These are phyloP conservation scores for Podila horticola DNA, from an alignment of 192 early-diverging fungal species.

Conservation along the genomic window DNA sequence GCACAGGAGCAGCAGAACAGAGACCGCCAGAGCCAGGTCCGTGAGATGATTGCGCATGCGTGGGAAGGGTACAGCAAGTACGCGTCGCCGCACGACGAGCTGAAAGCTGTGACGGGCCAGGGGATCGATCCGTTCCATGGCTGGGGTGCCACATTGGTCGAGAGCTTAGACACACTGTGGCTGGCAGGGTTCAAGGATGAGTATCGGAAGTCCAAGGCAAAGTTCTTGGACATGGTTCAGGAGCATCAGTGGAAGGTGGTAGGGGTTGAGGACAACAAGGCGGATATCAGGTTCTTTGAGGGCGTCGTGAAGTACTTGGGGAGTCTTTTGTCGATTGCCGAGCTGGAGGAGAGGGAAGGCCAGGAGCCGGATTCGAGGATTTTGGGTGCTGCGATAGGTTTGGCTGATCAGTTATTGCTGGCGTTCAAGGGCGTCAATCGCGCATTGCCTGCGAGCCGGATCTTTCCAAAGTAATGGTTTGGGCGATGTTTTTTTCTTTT, in stretches of 20 bases:
- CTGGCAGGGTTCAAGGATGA: conserved; percentile 71
- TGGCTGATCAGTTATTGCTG: conserved; percentile 63
- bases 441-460: conserved; percentile 57
- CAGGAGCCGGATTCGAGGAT: conserved; percentile 57
- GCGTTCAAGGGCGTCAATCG: conserved; percentile 64
- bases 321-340: conserved; percentile 70
- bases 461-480: conserved; percentile 35
- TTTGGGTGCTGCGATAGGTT: conserved; percentile 61
- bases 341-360: conserved; percentile 46
- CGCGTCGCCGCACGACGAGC: conserved; percentile 23
- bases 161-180: conserved; percentile 76
- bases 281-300: conserved; percentile 68
- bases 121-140: conserved; percentile 26
- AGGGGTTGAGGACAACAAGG: conserved; percentile 13
- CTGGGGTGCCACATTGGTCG: conserved; percentile 76
- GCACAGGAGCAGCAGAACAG: conserved; percentile 4
- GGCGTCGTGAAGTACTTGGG: conserved; percentile 75
- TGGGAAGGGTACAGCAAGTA: conserved; percentile 19
- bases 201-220: conserved; percentile 60
- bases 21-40: conserved; percentile 4
- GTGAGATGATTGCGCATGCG: conserved; percentile 31
- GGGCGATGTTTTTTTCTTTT: background rate
- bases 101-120: conserved; percentile 6
- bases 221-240: conserved; percentile 52
- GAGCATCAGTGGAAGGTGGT: conserved; percentile 23